Conservation (phyloP, 148 eudicot genomes). For the Cornus florida region DNA sequence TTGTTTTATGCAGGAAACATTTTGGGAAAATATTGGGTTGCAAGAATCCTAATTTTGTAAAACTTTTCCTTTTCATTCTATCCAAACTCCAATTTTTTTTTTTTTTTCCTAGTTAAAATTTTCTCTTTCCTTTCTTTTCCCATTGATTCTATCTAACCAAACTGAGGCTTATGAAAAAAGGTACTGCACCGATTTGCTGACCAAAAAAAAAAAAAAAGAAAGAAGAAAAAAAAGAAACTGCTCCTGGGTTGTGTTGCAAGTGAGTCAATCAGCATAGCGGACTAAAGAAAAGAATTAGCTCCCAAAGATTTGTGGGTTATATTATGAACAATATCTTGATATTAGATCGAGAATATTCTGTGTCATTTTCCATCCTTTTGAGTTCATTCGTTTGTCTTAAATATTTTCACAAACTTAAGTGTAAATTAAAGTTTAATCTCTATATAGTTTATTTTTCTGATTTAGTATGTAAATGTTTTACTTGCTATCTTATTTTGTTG, state of each 20-base stretch:
- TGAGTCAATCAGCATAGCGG: background rate
- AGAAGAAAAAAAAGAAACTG: background rate
- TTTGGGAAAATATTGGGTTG: too few species aligned
- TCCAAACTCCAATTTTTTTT: too few species aligned
- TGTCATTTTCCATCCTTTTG: background rate
- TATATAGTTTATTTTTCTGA: background rate
- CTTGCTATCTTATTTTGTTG: constrained; percentile 2
- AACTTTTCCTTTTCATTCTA: too few species aligned
- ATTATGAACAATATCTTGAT: background rate
- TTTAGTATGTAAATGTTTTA: background rate
- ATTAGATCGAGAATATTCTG: background rate
- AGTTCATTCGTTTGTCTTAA: background rate
- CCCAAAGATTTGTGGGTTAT: background rate
- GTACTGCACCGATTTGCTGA: too few species aligned
- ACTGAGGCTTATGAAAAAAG: too few species aligned
- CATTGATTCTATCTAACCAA: too few species aligned
- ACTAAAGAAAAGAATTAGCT: background rate
- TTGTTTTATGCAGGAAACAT: too few species aligned
- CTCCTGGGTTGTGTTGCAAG: background rate
- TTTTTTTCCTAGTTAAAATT: too few species aligned
- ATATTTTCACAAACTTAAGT: background rate
- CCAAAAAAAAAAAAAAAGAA: too few species aligned
- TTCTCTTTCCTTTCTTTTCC: too few species aligned
- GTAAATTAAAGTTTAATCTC: background rate
- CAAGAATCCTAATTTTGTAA: too few species aligned